A percentile compares a stretch with the other conserved stretches of the same genome.
Evolutionary conservation across 2,329 filamentous ascomycete species (phyloP).

Genomic region (Fusarium heterosporum): DNA sequence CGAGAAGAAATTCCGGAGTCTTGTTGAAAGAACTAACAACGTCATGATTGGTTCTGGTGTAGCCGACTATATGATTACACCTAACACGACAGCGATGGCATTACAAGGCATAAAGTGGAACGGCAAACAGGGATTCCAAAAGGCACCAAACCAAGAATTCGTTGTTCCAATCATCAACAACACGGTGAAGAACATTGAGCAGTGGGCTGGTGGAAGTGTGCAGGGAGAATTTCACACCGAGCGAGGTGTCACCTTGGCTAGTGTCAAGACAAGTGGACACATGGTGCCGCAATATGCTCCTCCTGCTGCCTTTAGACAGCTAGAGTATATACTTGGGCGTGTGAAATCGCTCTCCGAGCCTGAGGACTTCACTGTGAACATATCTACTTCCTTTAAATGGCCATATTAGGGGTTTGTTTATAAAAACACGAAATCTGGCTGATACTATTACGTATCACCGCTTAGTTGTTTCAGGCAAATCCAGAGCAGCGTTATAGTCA

Average conservation of each 20-base stretch:
- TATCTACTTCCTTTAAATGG: slow-evolving; percentile 28
- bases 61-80: slow-evolving; percentile 27
- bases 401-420: neutral
- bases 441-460: neutral
- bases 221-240: slow-evolving; percentile 14
- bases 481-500: too few species aligned
- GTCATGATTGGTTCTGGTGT: slow-evolving; percentile 17
- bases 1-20: slow-evolving; percentile 19
- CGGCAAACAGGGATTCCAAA: slow-evolving; percentile 20
- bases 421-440: neutral
- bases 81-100: slow-evolving; percentile 11
- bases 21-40: slow-evolving; percentile 20
- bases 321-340: slow-evolving; percentile 23
- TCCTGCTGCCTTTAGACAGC: slow-evolving; percentile 14
- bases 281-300: slow-evolving; percentile 29
- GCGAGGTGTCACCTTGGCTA: slow-evolving; percentile 11
- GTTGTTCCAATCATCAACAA: slow-evolving; percentile 19
- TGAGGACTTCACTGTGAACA: slow-evolving; percentile 9
- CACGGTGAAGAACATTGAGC: slow-evolving; percentile 12
- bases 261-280: slow-evolving; percentile 22
- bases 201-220: slow-evolving; percentile 22
- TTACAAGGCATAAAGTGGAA: slow-evolving; percentile 14
- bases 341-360: slow-evolving; percentile 16
- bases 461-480: neutral
- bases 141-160: slow-evolving; percentile 2